Conservation (phyloP, 352 stramenopile species). For the Globisporangium irregulare region DNA sequence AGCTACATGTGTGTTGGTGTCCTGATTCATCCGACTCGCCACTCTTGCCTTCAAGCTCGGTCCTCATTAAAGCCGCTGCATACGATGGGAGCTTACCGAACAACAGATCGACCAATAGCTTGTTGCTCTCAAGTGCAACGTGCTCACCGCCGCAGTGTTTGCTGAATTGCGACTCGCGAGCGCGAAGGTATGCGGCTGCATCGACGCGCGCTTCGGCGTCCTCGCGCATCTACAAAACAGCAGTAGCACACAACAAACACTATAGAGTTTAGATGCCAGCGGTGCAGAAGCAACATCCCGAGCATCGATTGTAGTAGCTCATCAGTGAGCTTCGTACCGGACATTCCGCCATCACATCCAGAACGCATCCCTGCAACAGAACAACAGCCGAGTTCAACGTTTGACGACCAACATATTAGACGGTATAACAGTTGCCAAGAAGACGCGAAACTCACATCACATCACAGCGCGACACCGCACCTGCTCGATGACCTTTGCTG, state of each 20-base stretch:
- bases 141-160: neutral
- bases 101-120: constrained; percentile 28
- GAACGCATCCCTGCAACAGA: constrained; percentile 39
- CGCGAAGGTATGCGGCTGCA: constrained; percentile 24
- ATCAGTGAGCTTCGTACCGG: constrained; percentile 25
- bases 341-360: constrained; percentile 55
- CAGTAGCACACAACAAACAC: constrained; percentile 3
- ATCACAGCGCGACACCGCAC: constrained; percentile 1
- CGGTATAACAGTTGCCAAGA: neutral
- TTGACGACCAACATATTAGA: neutral
- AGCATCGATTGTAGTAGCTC: neutral
- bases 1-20: no score
- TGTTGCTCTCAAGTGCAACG: constrained; percentile 1
- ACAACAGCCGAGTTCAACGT: neutral
- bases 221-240: constrained; percentile 35
- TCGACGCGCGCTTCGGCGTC: constrained; percentile 26
- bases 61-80: constrained; percentile 18
- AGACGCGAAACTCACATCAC: neutral
- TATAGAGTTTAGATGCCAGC: neutral
- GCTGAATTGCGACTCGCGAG: constrained; percentile 25
- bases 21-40: neutral
- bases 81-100: constrained; percentile 41
- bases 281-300: neutral
- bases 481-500: constrained; percentile 24
- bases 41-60: neutral